Percentiles rank a stretch among this genome's conserved stretches.
Evolutionary conservation across 1,284 basidiomycete genomes (phyloP).

Genomic region (Puccinia triticina): DNA sequence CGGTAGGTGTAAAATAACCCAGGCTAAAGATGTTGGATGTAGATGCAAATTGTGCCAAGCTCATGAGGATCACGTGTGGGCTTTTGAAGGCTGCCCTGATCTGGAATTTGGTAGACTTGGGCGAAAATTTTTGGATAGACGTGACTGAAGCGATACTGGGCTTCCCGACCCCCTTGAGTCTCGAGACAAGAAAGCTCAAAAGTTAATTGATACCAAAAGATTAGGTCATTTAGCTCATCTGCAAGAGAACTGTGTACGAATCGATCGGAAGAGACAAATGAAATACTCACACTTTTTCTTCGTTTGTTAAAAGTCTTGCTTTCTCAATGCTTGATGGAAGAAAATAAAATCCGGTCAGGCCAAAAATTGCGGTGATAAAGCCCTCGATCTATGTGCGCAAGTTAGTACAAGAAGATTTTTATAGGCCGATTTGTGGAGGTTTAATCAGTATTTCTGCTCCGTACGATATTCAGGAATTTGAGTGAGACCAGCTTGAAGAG

Average conservation of each 20-base stretch:
- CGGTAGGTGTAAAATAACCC: neutral
- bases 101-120: neutral
- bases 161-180: no score
- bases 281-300: neutral
- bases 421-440: no score
- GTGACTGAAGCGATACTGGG: no score
- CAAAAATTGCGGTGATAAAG: neutral
- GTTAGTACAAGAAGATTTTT: no score
- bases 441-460: no score
- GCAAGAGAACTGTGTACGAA: no score
- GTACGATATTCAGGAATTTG: no score
- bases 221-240: no score
- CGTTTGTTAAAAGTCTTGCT: neutral
- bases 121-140: neutral
- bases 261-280: no score
- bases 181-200: no score
- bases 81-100: neutral
- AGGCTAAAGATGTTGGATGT: neutral
- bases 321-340: neutral
- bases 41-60: neutral
- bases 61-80: neutral
- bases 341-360: neutral
- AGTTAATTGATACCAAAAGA: no score
- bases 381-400: neutral
- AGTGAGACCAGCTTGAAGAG: neutral